Percentiles rank a stretch among this genome's conserved stretches.
Evolutionary conservation across 768 basidiomycete species (phyloP).

Genomic region (Lepiota venenata): DNA sequence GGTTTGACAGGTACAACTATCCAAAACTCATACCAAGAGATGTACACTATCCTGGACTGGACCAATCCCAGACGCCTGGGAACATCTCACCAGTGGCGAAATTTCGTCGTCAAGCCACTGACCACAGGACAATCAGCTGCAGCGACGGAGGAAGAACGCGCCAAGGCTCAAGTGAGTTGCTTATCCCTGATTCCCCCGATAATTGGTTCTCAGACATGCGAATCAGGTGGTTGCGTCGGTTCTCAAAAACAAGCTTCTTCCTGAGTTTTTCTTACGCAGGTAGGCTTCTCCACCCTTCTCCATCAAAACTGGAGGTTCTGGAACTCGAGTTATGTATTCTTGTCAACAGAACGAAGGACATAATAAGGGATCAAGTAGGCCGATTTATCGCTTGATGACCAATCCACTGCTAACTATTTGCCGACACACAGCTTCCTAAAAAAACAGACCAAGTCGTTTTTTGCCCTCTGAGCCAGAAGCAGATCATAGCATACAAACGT

Average conservation of each 20-base stretch:
- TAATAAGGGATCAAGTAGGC: conserved; percentile 64
- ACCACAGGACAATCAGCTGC: conserved; percentile 62
- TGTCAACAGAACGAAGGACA: conserved; percentile 60
- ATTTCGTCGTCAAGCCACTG: conserved; percentile 65
- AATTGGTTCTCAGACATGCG: background rate
- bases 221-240: conserved; percentile 55
- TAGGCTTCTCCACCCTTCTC: conserved; percentile 26
- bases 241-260: conserved; percentile 67
- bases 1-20: conserved; percentile 80
- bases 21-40: conserved; percentile 87
- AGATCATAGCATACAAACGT: conserved; percentile 70
- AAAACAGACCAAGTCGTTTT: conserved; percentile 94
- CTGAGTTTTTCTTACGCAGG: conserved; percentile 83
- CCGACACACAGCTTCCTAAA: conserved; percentile 59
- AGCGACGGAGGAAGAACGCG: conserved; percentile 60
- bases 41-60: conserved; percentile 94
- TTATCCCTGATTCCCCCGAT: background rate
- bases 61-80: conserved; percentile 82
- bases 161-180: conserved; percentile 44
- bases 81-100: conserved; percentile 70
- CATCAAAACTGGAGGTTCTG: background rate
- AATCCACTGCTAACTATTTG: background rate
- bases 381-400: background rate
- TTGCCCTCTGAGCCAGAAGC: conserved; percentile 76
- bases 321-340: conserved; percentile 12